phyloP scores from a whole-genome alignment of 2,329 filamentous ascomycete genomes.

The Colletotrichum australisinense region DNA sequence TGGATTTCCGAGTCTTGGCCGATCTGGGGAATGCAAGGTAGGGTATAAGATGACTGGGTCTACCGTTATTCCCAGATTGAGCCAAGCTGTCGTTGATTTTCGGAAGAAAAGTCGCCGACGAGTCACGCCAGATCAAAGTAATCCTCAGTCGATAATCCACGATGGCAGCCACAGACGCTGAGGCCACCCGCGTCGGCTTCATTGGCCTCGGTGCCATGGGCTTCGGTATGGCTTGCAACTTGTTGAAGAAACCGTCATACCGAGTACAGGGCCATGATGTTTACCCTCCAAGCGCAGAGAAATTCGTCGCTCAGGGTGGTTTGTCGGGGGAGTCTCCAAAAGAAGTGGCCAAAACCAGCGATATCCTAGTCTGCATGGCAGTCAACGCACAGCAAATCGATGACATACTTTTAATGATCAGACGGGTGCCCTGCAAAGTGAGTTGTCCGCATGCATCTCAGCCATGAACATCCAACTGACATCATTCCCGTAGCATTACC shows the following conservation, averaged over 20 bases:
- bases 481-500: slow-evolving; percentile 28
- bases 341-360: slow-evolving; percentile 42
- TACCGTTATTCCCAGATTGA: slow-evolving; percentile 11
- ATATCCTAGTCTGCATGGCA: slow-evolving; percentile 50
- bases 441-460: background rate
- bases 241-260: slow-evolving; percentile 44
- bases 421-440: slow-evolving; percentile 39
- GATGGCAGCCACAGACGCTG: slow-evolving; percentile 23
- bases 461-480: background rate
- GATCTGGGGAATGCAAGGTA: slow-evolving; percentile 5
- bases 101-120: slow-evolving; percentile 7
- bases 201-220: slow-evolving; percentile 53
- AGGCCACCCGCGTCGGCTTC: slow-evolving; percentile 42
- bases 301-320: slow-evolving; percentile 41
- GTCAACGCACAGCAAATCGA: slow-evolving; percentile 47
- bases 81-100: background rate
- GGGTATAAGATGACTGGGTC: slow-evolving; percentile 29
- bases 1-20: slow-evolving; percentile 11
- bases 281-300: slow-evolving; percentile 42
- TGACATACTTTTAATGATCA: slow-evolving; percentile 45
- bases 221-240: slow-evolving; percentile 49
- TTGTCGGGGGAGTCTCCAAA: slow-evolving; percentile 38
- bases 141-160: background rate
- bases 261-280: slow-evolving; percentile 47
- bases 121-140: background rate